Evolutionary conservation across 225 moss, liverwort and hornwort genomes (phyloP).

Genomic region (Lunularia cruciata): DNA sequence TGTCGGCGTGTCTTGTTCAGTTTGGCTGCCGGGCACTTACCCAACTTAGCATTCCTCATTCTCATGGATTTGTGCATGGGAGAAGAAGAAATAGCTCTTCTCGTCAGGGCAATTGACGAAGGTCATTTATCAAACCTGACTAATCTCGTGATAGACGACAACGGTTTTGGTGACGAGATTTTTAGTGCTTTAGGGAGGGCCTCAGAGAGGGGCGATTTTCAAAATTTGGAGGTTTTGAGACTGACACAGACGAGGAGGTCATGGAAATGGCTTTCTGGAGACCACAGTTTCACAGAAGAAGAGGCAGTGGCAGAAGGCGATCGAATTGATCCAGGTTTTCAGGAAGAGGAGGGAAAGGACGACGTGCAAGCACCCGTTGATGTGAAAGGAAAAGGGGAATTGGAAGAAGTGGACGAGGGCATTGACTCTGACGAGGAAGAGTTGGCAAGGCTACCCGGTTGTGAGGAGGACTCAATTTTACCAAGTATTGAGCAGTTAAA

Average conservation of each 20-base stretch:
- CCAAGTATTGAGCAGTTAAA: constrained; percentile 8
- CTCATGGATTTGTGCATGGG: constrained; percentile 14
- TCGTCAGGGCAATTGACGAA: constrained; percentile 11
- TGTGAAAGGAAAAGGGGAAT: background rate
- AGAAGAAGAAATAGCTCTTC: constrained; percentile 9
- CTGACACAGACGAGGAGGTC: constrained; percentile 2
- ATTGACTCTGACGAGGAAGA: background rate
- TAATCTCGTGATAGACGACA: constrained; percentile 6
- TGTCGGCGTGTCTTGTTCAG: constrained; percentile 3
- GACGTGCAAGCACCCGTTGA: background rate
- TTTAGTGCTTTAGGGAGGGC: constrained; percentile 8
- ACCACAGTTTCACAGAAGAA: constrained; percentile 5
- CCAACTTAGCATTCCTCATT: constrained; percentile 7
- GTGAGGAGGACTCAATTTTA: constrained; percentile 12
- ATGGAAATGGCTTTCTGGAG: constrained; percentile 13
- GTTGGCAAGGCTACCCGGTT: background rate
- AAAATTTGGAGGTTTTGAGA: constrained; percentile 2
- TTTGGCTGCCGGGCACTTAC: constrained; percentile 9
- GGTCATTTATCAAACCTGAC: constrained; percentile 11
- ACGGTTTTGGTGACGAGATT: constrained; percentile 13
- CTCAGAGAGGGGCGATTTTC: constrained; percentile 14
- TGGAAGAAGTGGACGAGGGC: background rate
- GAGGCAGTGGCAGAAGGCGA: background rate
- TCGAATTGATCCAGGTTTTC: background rate
- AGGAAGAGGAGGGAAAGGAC: background rate